These are phyloP conservation scores for Galerina marginata DNA, from an alignment of 768 basidiomycete genomes.

Conservation along the genomic window DNA sequence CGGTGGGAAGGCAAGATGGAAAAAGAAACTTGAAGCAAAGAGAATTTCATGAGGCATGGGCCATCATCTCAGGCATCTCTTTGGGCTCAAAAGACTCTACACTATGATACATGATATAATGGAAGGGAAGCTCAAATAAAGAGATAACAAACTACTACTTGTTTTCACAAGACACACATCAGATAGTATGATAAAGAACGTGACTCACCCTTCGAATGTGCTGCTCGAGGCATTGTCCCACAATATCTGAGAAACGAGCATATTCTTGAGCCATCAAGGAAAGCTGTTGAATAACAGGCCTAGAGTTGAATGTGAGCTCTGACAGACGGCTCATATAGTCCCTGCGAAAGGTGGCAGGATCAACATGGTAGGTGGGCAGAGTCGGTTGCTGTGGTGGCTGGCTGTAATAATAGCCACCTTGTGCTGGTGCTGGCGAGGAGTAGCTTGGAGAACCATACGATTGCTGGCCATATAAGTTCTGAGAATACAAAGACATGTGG, in stretches of 20 bases:
- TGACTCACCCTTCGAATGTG: conserved; percentile 89
- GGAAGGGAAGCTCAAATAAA: conserved; percentile 29
- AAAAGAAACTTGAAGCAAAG: conserved; percentile 24
- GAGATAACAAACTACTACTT: conserved; percentile 17
- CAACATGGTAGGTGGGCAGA: conserved; percentile 37
- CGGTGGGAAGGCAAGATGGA: conserved; percentile 36
- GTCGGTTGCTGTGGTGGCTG: conserved; percentile 51
- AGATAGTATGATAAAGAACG: conserved; percentile 25
- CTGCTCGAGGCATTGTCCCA: conserved; percentile 81
- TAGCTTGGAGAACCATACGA: conserved; percentile 55
- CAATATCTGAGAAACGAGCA: conserved; percentile 75
- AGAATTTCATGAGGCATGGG: conserved; percentile 25
- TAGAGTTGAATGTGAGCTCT: conserved; percentile 91
- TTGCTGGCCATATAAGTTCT: conserved; percentile 64
- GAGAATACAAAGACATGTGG: conserved; percentile 68
- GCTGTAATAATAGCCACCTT: conserved; percentile 44
- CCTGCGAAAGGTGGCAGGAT: conserved; percentile 51
- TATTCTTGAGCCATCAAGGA: conserved; percentile 94
- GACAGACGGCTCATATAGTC: conserved; percentile 77
- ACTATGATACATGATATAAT: conserved; percentile 32
- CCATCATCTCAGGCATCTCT: conserved; percentile 38
- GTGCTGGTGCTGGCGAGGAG: conserved; percentile 41
- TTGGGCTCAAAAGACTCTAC: conserved; percentile 39
- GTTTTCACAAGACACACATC: conserved; percentile 31
- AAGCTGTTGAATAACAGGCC: conserved; percentile 90